Evolutionary conservation across 768 basidiomycete genomes (phyloP), one percentile per base, ranked within the genome.

Genomic region (Agaricus sinodeliciosus): DNA sequence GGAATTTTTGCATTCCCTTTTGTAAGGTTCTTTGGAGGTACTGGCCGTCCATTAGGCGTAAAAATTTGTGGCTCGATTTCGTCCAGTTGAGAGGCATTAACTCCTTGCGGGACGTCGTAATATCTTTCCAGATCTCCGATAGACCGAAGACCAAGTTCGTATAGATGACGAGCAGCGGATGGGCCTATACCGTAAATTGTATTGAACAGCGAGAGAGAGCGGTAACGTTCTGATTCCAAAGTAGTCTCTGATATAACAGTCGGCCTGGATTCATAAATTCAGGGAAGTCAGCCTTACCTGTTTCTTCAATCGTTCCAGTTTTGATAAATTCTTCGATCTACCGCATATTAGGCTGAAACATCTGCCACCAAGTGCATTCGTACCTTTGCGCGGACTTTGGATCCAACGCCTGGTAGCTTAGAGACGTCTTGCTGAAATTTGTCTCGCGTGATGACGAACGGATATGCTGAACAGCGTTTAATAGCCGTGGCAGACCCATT

Each of bases 121-220:
- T 84, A 84, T 37, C 74, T 69, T 55, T 84, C 80, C 43, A 94
- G 74, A 62, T 90, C 83, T 4, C 80, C 75, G 6, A 91, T 63
- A 0, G 80, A 85, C 31, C 88, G 80, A 41, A 90, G 65, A 2
- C 85, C 85, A 40, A 76, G 69, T 28, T 77, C 77, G 63, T 84
- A 88, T 3, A 90, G 72, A 36, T 74, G 69, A 5, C 81, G 76
- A 5, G 90, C 87, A 6, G 76, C 87, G n/a, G 69, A 65, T 0
- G 89, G 73, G 6, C 90, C 90, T 31, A 93, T 83, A 8, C 87
- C 84, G 49, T 93, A 82, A 51, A 93, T 67, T 4, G 78, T 72
- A 12, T 76, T 69, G 60, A 93, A 88, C 0, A 69, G 60, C 6
- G 76, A 74, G 7, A 91, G 73, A 0, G 79, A 65, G 47, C 71